Percentiles rank a stretch among this genome's conserved stretches.
Conservation (phyloP, 192 early-diverging fungal species). For the Nowakowskiella sp. region DNA sequence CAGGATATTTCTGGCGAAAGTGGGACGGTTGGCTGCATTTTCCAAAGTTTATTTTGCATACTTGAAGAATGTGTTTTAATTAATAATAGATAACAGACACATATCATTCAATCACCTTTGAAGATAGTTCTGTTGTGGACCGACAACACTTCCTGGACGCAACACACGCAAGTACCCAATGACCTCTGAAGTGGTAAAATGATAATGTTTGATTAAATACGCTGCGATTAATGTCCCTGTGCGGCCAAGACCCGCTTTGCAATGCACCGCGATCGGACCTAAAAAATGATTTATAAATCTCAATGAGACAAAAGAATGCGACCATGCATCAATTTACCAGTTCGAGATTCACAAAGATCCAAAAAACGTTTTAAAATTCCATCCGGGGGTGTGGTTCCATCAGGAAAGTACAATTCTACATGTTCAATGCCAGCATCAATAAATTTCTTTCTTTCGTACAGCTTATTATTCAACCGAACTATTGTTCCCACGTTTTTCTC, state of each 20-base stretch:
- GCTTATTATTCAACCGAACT: constrained; percentile 58
- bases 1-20: constrained; percentile 31
- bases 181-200: constrained; percentile 56
- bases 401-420: constrained; percentile 59
- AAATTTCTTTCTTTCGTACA: constrained; percentile 53
- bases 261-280: constrained; percentile 53
- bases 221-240: constrained; percentile 50
- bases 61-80: constrained; percentile 10
- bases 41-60: constrained; percentile 41
- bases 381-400: constrained; percentile 61
- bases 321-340: constrained; percentile 20
- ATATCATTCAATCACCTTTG: constrained; percentile 28
- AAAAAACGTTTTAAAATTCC: constrained; percentile 54
- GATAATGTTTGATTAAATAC: constrained; percentile 63
- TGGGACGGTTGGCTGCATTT: constrained; percentile 32
- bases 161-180: constrained; percentile 58
- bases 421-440: constrained; percentile 52
- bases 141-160: constrained; percentile 62
- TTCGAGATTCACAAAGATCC: constrained; percentile 49
- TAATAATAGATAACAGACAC: background rate
- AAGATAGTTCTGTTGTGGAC: constrained; percentile 69
- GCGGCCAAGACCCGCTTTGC: constrained; percentile 54
- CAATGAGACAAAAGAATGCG: constrained; percentile 10
- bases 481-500: constrained; percentile 39
- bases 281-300: background rate